phyloP scores from a whole-genome alignment of 352 stramenopile species.

The Phytophthora megakarya region DNA sequence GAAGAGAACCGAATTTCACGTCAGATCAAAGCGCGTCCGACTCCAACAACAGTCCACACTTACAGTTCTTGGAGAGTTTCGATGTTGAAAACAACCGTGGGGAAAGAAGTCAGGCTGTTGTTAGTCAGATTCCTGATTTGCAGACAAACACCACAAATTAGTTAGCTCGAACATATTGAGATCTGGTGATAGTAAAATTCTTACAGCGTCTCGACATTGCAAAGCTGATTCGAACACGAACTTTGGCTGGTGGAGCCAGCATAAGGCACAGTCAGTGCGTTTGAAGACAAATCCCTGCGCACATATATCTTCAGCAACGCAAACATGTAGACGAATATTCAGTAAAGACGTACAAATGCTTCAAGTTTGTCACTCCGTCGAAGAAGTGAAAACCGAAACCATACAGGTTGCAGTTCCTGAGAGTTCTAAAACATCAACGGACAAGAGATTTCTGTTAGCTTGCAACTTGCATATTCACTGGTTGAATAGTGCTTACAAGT shows the following conservation, averaged over 20 bases:
- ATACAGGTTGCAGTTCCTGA: constrained; percentile 51
- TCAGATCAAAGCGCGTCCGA: neutral
- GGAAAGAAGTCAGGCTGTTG: constrained; percentile 38
- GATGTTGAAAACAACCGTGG: constrained; percentile 40
- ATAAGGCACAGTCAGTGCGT: constrained; percentile 44
- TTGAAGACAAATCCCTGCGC: constrained; percentile 48
- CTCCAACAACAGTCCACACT: neutral
- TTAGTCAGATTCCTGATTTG: constrained; percentile 38
- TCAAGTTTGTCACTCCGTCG: constrained; percentile 30
- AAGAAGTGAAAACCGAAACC: constrained; percentile 47
- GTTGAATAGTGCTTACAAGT: constrained; percentile 27
- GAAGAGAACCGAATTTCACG: neutral
- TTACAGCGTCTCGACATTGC: constrained; percentile 35
- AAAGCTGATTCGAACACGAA: constrained; percentile 34
- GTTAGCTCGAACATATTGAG: neutral
- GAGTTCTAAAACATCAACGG: constrained; percentile 26
- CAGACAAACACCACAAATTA: neutral
- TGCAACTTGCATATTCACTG: neutral
- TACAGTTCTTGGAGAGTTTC: constrained; percentile 38
- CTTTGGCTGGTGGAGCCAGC: constrained; percentile 26
- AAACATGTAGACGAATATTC: neutral
- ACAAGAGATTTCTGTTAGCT: neutral
- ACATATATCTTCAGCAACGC: neutral
- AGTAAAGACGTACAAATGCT: constrained; percentile 36
- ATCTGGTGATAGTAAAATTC: neutral